phyloP scores from a whole-genome alignment of 768 basidiomycete genomes.

The Crucibulum laeve region DNA sequence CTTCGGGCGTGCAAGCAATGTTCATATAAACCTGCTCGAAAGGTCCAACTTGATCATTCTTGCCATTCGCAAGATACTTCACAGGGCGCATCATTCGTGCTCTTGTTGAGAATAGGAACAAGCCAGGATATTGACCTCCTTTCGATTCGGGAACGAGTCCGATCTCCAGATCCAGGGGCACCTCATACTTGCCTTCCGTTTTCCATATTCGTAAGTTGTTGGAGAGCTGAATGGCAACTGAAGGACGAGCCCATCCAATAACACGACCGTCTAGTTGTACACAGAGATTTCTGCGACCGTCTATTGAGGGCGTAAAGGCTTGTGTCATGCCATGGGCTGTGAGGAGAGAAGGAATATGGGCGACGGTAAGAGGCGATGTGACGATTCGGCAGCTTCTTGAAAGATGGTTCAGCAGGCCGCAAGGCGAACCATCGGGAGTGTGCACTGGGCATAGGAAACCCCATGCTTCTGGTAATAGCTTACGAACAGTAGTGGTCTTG shows the following conservation, averaged over 20 bases:
- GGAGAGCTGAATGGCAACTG: conserved; percentile 76
- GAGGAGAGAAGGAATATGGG: conserved; percentile 80
- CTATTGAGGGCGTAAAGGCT: conserved; percentile 71
- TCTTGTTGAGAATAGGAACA: conserved; percentile 84
- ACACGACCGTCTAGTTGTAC: conserved; percentile 95
- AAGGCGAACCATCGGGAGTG: conserved; percentile 97
- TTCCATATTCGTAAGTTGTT: conserved; percentile 88
- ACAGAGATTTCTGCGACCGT: conserved; percentile 78
- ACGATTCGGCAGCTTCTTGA: conserved; percentile 91
- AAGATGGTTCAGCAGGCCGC: conserved; percentile 95
- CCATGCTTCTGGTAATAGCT: conserved; percentile 96
- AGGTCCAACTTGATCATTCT: conserved; percentile 86
- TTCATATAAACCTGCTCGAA: conserved; percentile 99
- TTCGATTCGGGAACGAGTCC: conserved; percentile 85
- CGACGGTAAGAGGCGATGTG: conserved; percentile 67
- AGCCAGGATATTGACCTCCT: conserved; percentile 95
- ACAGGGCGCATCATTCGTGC: conserved; percentile 99
- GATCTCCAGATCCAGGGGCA: conserved; percentile 93
- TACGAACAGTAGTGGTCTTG: conserved; percentile 96
- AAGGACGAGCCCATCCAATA: conserved; percentile 87
- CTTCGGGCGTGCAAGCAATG: conserved; percentile 86
- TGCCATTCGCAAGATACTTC: conserved; percentile 81
- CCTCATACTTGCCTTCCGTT: conserved; percentile 75
- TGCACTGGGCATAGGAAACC: conserved; percentile 99
- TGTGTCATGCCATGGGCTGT: conserved; percentile 93